phyloP scores from a whole-genome alignment of 1,284 basidiomycete genomes.

The Rhodotorula sp. region DNA sequence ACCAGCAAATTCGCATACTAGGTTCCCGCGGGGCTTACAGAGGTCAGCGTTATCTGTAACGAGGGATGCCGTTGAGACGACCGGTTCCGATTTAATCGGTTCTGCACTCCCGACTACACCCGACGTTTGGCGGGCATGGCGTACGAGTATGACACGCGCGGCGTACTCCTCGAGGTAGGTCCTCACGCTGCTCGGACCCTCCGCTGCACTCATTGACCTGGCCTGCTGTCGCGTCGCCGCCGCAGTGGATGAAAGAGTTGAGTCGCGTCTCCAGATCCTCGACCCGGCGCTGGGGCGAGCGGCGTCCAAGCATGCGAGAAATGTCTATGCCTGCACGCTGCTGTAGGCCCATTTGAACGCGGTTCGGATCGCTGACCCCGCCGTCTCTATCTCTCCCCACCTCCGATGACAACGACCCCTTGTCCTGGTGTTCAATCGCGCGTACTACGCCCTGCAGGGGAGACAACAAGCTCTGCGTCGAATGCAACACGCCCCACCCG shows the following conservation, averaged over 20 bases:
- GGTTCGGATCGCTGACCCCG: neutral
- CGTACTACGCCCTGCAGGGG: conserved; percentile 13
- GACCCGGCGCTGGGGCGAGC: neutral
- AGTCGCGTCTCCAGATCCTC: no score
- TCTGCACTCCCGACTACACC: no score
- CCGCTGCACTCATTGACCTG: neutral
- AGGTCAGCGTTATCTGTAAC: no score
- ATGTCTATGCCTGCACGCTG: no score
- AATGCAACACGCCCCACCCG: conserved; percentile 32
- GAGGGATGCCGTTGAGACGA: no score
- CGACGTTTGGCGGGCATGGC: conserved; percentile 7
- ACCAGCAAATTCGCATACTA: no score
- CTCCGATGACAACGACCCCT: neutral
- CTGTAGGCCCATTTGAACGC: no score
- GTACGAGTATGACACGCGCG: conserved; percentile 36
- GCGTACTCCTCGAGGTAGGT: conserved; percentile 37
- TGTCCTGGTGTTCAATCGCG: neutral
- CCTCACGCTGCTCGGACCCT: no score
- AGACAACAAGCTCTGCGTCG: conserved; percentile 38
- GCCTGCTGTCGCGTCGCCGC: neutral
- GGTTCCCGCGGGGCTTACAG: no score
- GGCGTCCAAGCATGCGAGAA: neutral
- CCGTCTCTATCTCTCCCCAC: neutral
- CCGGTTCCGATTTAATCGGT: neutral
- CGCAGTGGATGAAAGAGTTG: conserved; percentile 41